phyloP scores from a whole-genome alignment of 495 filamentous ascomycete species.

The Entonaema liquescens region DNA sequence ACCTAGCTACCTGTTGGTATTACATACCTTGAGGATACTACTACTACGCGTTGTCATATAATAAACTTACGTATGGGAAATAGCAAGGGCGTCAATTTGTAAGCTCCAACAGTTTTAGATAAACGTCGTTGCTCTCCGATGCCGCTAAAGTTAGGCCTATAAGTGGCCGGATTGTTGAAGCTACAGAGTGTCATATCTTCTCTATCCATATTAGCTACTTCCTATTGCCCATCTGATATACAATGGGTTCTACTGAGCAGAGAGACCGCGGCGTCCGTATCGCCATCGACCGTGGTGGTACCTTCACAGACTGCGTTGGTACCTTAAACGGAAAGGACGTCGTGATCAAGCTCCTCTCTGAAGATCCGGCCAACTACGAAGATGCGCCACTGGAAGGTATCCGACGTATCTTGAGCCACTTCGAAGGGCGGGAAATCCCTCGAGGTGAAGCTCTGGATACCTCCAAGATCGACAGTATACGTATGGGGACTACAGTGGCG shows the following conservation, averaged over 20 bases:
- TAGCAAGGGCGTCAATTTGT: neutral
- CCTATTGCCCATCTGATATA: neutral
- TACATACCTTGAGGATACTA: neutral
- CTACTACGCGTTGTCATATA: neutral
- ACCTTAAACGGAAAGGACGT: conserved; percentile 71
- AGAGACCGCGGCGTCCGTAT: conserved; percentile 61
- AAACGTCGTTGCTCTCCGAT: neutral
- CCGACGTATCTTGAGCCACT: conserved; percentile 84
- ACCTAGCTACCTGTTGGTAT: neutral
- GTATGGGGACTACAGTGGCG: conserved; percentile 91
- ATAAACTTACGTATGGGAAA: neutral
- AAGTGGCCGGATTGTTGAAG: neutral
- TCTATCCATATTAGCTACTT: neutral
- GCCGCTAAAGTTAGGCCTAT: neutral
- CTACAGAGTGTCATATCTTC: neutral
- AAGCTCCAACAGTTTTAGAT: neutral
- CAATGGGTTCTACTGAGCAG: conserved; percentile 40
- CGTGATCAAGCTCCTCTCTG: conserved; percentile 88
- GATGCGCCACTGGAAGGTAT: conserved; percentile 94
- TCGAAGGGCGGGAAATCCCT: conserved; percentile 76
- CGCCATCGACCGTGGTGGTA: conserved; percentile 73
- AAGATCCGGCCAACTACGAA: conserved; percentile 86
- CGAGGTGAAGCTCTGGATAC: conserved; percentile 86
- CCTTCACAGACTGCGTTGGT: conserved; percentile 77
- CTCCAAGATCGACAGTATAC: conserved; percentile 80